phyloP scores from a whole-genome alignment of 305 asterid species.

The Fraxinus velutina region DNA sequence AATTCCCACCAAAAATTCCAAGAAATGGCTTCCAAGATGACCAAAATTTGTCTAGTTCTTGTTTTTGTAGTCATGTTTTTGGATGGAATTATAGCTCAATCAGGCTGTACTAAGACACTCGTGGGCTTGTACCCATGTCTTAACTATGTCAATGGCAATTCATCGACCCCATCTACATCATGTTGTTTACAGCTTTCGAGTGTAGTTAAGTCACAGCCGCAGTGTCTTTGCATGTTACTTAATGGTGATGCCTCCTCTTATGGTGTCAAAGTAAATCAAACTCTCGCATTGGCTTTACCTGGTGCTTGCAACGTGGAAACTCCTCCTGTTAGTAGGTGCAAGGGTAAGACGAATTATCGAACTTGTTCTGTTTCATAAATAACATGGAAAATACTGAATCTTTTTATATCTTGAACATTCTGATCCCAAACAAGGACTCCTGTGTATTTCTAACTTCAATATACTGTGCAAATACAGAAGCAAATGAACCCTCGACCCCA shows the following conservation, averaged over 20 bases:
- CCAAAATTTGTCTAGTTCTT: conserved; percentile 6
- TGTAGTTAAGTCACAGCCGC: conserved; percentile 56
- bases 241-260: conserved; percentile 44
- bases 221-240: conserved; percentile 58
- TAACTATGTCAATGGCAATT: conserved; percentile 53
- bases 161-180: conserved; percentile 50
- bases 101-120: conserved; percentile 54
- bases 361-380: background rate
- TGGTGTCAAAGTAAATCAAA: conserved; percentile 58
- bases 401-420: background rate
- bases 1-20: background rate
- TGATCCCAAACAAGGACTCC: background rate
- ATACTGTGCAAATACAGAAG: conserved; percentile 16
- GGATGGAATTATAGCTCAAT: conserved; percentile 41
- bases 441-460: background rate
- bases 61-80: conserved; percentile 21
- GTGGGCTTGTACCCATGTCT: conserved; percentile 62
- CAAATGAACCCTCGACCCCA: conserved; percentile 37
- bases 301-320: conserved; percentile 67
- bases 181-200: conserved; percentile 60
- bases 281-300: conserved; percentile 63
- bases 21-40: conserved; percentile 35
- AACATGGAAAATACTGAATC: background rate
- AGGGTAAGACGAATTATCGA: conserved; percentile 36
- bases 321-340: conserved; percentile 65